phyloP scores from a whole-genome alignment of 768 basidiomycete genomes.

The Termitomyces sp. region DNA sequence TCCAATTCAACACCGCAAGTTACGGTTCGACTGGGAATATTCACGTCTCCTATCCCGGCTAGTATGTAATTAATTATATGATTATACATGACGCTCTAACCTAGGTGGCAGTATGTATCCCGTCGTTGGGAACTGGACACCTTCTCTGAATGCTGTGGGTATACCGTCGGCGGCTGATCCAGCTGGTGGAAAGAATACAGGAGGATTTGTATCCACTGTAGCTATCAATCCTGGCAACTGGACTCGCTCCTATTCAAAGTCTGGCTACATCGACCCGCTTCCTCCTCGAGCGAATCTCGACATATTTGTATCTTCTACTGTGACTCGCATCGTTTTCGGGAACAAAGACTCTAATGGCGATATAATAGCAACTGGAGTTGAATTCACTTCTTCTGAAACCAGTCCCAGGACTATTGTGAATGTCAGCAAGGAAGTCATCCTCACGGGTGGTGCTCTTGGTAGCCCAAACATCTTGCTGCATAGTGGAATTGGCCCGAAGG shows the following conservation, averaged over 20 bases:
- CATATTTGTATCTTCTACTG: conserved; percentile 59
- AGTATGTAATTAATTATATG: conserved; percentile 8
- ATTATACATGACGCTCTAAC: conserved; percentile 35
- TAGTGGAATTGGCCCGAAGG: conserved; percentile 58
- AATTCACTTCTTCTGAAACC: conserved; percentile 36
- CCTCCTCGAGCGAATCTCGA: conserved; percentile 62
- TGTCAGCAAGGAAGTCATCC: conserved; percentile 49
- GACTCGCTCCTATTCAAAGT: conserved; percentile 60
- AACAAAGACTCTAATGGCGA: conserved; percentile 30
- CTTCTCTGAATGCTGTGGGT: conserved; percentile 44
- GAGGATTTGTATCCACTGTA: conserved; percentile 54
- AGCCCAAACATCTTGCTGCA: conserved; percentile 54
- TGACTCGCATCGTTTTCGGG: conserved; percentile 50
- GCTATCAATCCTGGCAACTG: conserved; percentile 62
- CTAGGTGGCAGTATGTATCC: conserved; percentile 40
- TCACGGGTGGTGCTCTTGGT: conserved; percentile 43
- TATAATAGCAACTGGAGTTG: conserved; percentile 47
- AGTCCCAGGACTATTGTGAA: conserved; percentile 14
- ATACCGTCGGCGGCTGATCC: conserved; percentile 39
- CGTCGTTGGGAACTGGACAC: conserved; percentile 55
- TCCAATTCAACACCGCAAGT: conserved; percentile 37
- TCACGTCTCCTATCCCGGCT: conserved; percentile 25
- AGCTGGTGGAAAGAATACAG: conserved; percentile 47
- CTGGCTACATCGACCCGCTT: conserved; percentile 58
- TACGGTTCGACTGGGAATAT: conserved; percentile 50